A percentile compares a stretch with the other conserved stretches of the same genome.
phyloP scores from a whole-genome alignment of 495 filamentous ascomycete species.

The Neurospora sp. region DNA sequence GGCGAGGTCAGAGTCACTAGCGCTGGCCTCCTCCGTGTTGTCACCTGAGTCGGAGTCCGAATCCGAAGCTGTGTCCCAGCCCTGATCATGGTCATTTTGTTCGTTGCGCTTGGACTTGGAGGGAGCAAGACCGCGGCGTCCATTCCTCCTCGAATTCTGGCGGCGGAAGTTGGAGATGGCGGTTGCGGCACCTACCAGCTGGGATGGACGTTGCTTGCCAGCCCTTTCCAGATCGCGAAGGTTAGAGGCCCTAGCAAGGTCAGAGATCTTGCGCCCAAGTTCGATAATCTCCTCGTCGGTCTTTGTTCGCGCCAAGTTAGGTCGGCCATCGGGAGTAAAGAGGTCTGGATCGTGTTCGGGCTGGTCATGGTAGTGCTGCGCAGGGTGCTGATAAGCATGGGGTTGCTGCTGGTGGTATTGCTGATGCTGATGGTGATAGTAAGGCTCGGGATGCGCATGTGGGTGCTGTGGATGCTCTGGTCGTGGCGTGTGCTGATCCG shows the following conservation, averaged over 20 bases:
- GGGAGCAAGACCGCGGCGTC: slow-evolving; percentile 23
- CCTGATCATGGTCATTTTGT: slow-evolving; percentile 26
- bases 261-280: slow-evolving; percentile 35
- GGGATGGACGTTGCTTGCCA: slow-evolving; percentile 30
- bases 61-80: slow-evolving; percentile 37
- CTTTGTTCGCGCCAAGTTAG: slow-evolving; percentile 20
- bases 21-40: slow-evolving; percentile 1
- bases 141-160: slow-evolving; percentile 16
- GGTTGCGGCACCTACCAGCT: slow-evolving; percentile 23
- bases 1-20: slow-evolving; percentile 33
- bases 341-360: slow-evolving; percentile 6
- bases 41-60: slow-evolving; percentile 30
- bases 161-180: slow-evolving; percentile 28
- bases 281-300: slow-evolving; percentile 42
- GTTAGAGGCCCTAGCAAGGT: slow-evolving; percentile 35
- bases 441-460: background rate
- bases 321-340: slow-evolving; percentile 20
- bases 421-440: slow-evolving; percentile 2
- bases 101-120: slow-evolving; percentile 25
- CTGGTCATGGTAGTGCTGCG: slow-evolving; percentile 7
- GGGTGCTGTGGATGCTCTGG: slow-evolving; percentile 1
- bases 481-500: background rate
- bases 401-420: slow-evolving; percentile 10
- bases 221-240: slow-evolving; percentile 27
- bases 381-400: slow-evolving; percentile 5